Base-by-base conservation (phyloP, 306 rosid genomes). In the Fragaria nilgerrensis region DNA sequence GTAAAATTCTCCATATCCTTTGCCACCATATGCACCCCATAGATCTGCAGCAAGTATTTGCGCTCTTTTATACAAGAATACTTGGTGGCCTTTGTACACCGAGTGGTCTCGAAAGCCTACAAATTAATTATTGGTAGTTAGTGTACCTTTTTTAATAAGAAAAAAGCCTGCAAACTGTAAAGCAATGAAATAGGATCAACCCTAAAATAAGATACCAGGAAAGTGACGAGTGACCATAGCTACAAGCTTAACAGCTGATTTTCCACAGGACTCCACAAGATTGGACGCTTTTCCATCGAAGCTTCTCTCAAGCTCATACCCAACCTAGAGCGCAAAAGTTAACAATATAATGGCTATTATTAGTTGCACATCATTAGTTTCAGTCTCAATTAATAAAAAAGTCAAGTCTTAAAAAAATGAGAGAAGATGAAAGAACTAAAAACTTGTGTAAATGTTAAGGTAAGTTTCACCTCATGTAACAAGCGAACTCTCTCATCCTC, bases 41-140 rank as follows among this genome's bases (percentile, higher is more conserved):
- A 95, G 84, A 77, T 95, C 98, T 20, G 98, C 97, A 72, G 85
- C 96, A 88, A 95, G 88, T 80, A 95, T 95, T 88, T 95, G 98
- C 52, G 98, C 98, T 86, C 98, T 90, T 87, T 95, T 95, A 39
- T 95, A 95, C 75, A 95, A 79, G 85, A 95, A 95, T 73, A 95
- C 86, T 73, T 92, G 98, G 74, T 81, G 98, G 9, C 98, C 98
- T 78, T 92, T 95, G 90, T 95, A 95, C 27, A 95, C 75, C 1
- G 96, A 89, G 85, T 95, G 98, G 74, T 95, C 98, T 75, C 93
- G 85, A 80, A 95, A 95, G 78, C 98, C 98, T 95, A 78, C 19
- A 74, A 45, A 72, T 72, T 73, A 79, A 63, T 16, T 58, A 27
- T 36, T 75, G 36, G 36, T 70, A 70, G 83, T 88, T 77, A 89